Base-by-base conservation (phyloP, 2,329 filamentous ascomycete species). In the Aspergillus thermomutatus region DNA sequence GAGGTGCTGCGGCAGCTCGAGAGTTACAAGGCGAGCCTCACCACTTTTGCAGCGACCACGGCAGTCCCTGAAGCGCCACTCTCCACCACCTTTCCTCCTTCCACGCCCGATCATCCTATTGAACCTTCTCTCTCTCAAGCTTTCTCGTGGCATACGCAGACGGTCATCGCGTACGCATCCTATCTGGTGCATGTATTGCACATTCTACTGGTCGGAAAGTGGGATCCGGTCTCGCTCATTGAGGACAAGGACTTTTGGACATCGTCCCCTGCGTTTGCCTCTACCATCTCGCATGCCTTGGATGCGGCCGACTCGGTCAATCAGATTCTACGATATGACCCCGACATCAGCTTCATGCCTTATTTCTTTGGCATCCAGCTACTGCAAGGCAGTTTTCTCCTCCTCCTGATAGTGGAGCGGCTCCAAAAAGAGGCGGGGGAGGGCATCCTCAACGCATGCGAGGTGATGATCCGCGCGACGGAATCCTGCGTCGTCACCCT, bases 351-450 rank as follows among this genome's bases (percentile, higher is more conserved):
- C 73, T 95, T 96, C 75, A 96, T 96, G 91, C 92, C 92, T 1
- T 96, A 95, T 78, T 96, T 96, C 79, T 96, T 96, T 64, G 92
- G 92, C 57, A 93, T 96, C 59, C 96, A 96, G 71, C 81, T 97
- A 2, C 79, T 97, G 4, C 92, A 97, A 69, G 92, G 92, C 5
- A 95, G 91, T 41, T 96, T 96, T 72, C 77, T 96, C 43, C 78
- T 96, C 25, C 82, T 96, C 1, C 79, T 96, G 47, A 95, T 96
- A 52, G 92, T 92, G 58, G 92, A 96, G 72, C 94, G 95, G 72
- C 79, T 96, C 54, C 88, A 92, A 73, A 86, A 86, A 21, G 91
- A 95, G 71, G 92, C 91, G 1, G 91, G 88, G n/a, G 86, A 90
- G 3, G 91, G 87, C 64, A 91, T 96, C 5, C 88, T 93, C 59